Percentiles rank a stretch among this genome's conserved stretches.
These are phyloP conservation scores for Sechiopsis laciniata DNA, from an alignment of 306 rosid species.

Conservation along the genomic window DNA sequence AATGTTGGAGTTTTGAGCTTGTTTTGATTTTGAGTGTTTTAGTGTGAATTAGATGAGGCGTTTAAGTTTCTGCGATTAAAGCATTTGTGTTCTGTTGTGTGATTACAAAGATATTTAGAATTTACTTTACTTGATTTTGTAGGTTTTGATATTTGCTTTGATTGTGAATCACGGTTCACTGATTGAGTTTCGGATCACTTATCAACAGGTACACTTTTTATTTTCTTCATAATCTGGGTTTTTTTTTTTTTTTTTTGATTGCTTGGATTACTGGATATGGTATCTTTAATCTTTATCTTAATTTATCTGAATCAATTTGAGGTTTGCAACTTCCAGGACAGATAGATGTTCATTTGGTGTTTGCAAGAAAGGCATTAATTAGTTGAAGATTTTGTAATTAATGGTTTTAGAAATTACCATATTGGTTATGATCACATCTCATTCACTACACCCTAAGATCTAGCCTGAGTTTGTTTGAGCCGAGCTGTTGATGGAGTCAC, in stretches of 20 bases:
- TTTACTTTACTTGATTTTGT: constrained; percentile 22
- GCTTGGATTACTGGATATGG: constrained; percentile 25
- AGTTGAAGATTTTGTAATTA: constrained; percentile 17
- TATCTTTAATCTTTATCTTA: constrained; percentile 28
- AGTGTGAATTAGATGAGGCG: neutral
- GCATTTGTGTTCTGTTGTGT: constrained; percentile 13
- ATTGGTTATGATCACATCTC: constrained; percentile 21
- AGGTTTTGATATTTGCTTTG: constrained; percentile 28
- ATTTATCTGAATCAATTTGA: constrained; percentile 32
- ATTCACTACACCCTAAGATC: constrained; percentile 18
- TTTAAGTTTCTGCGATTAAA: neutral
- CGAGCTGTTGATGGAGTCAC: constrained; percentile 46
- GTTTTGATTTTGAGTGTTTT: constrained; percentile 4
- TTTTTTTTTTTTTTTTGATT: constrained; percentile 26
- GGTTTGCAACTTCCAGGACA: constrained; percentile 25
- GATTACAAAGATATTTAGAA: constrained; percentile 19
- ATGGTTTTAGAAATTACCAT: constrained; percentile 16
- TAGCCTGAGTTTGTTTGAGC: constrained; percentile 4
- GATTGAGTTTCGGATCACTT: neutral
- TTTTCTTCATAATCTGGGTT: constrained; percentile 29
- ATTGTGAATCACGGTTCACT: constrained; percentile 9
- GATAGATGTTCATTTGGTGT: constrained; percentile 25
- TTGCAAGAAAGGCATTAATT: constrained; percentile 17
- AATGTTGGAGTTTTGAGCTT: neutral
- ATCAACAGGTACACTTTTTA: constrained; percentile 18